Evolutionary conservation across 768 basidiomycete genomes (phyloP).

Genomic region (Lactarius akahatsu): DNA sequence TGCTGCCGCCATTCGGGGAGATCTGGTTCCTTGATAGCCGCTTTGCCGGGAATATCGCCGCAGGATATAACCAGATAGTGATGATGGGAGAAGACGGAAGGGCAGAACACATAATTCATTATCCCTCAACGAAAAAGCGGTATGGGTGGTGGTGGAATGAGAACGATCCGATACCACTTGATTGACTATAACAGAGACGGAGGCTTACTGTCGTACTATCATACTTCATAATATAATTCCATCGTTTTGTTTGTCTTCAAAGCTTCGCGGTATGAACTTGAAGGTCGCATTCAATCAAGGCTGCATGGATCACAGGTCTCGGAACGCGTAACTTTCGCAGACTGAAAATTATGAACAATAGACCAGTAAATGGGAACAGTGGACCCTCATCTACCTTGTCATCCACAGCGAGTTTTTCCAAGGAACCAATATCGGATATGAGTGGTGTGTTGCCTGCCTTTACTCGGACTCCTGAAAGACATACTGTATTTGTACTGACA

Average conservation of each 20-base stretch:
- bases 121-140: neutral
- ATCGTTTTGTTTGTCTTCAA: neutral
- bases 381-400: too few relatives aligned
- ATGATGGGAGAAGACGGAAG: slow-evolving; percentile 6
- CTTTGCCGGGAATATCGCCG: slow-evolving; percentile 1
- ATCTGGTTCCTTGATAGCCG: slow-evolving; percentile 25
- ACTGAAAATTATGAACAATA: too few relatives aligned
- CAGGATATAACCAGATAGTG: slow-evolving; percentile 18
- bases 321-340: too few relatives aligned
- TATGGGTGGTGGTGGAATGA: slow-evolving; percentile 23
- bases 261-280: neutral
- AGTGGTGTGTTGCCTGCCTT: too few relatives aligned
- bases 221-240: neutral
- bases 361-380: too few relatives aligned
- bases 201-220: neutral
- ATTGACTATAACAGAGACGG: neutral
- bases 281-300: neutral
- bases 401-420: too few relatives aligned
- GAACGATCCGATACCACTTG: neutral
- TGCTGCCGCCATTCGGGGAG: slow-evolving; percentile 19
- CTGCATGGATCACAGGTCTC: too few relatives aligned
- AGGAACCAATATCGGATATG: too few relatives aligned
- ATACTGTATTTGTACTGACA: too few relatives aligned
- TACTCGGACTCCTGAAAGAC: too few relatives aligned
- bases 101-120: slow-evolving; percentile 14